Base-by-base conservation (phyloP, 305 asterid species). In the Fraxinus sp. region DNA sequence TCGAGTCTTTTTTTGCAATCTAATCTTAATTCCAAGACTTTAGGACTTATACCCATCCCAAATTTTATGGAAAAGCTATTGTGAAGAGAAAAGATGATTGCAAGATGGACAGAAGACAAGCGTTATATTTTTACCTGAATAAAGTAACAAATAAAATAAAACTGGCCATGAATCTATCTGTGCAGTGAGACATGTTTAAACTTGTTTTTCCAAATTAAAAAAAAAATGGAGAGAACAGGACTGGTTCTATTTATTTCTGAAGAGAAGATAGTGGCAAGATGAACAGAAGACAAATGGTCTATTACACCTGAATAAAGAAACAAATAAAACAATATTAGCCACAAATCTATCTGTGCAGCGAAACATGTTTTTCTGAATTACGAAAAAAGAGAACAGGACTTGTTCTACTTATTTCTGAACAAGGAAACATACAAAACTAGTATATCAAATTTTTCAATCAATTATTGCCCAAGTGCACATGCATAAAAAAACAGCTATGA, bases 381-480 rank as follows among this genome's bases (percentile, higher is more conserved):
- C 22, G 20, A 49, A 3, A 49, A 59, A 70, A n/a, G 22, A 28
- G 11, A 30, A 14, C 41, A 13, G 44, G 22, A 71, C 41, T 71
- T 5, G 37, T 66, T 66, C 74, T 66, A 11, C 32, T 66, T 24
- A 66, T 66, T 66, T 66, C 44, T 55, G 70, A 26, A 35, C 39
- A 55, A 55, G 80, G 33, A 57, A 78, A 13, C 39, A 32, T 18
- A 32, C 30, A 66, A 66, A 10, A 71, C 76, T 32, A 71, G 44
- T 32, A 71, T 16, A 71, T 39, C 10, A 14, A 30, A 16, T 7
- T 32, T 32, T 11, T 14, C 76, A 39, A 76, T 39, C 73, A 66
- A 36, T 52, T 46, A 77, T 66, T 57, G 80, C 49, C 78, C n/a
- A 44, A 52, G 49, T 49, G 28, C 74, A 35, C 70, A 80, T 80